Conservation (phyloP, 257 asterid genomes). For the Przewalskia tangutica region DNA sequence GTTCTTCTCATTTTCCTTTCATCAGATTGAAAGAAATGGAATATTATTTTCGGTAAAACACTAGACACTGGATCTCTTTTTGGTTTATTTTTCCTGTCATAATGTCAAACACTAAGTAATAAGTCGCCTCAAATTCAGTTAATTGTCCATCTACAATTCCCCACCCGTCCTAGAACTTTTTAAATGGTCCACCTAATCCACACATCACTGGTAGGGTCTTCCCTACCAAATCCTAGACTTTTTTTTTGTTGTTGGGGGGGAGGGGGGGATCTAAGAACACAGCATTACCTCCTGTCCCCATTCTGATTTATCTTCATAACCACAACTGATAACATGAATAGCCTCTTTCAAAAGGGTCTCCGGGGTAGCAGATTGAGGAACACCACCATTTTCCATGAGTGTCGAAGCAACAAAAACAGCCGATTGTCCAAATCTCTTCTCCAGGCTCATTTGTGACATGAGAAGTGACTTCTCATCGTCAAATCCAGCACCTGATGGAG, state of each 20-base stretch:
- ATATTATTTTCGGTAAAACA: neutral
- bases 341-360: constrained; percentile 95
- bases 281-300: constrained; percentile 89
- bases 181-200: neutral
- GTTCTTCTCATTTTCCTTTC: neutral
- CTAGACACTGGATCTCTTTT: neutral
- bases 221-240: neutral
- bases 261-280: neutral
- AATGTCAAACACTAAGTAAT: neutral
- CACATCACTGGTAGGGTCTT: neutral
- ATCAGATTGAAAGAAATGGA: neutral
- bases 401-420: constrained; percentile 98
- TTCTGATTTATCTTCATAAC: constrained; percentile 98
- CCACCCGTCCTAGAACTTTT: neutral
- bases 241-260: neutral
- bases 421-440: constrained; percentile 93
- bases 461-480: constrained; percentile 88
- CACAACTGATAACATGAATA: constrained; percentile 97
- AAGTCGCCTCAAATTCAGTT: neutral
- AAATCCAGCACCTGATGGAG: constrained; percentile 78
- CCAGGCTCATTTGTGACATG: constrained; percentile 94
- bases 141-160: neutral
- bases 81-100: neutral
- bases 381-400: constrained; percentile 95
- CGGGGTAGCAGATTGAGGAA: constrained; percentile 89